These are phyloP conservation scores for Xylariaceae sp. DNA, from an alignment of 2,329 filamentous ascomycete species.

Conservation along the genomic window DNA sequence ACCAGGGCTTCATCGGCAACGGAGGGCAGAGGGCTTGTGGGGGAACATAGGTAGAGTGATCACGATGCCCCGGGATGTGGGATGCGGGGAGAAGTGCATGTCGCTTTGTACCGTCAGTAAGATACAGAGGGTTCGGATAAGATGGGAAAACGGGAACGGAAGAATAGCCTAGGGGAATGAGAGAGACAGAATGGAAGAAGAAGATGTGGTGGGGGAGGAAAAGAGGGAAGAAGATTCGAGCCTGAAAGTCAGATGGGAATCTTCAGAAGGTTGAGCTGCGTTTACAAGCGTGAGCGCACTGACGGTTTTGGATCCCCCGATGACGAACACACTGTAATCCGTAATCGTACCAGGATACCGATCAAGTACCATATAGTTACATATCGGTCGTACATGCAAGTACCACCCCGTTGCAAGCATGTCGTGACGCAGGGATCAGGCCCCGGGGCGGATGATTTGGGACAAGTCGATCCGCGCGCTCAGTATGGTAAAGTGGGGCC, in stretches of 20 bases:
- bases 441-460: background rate
- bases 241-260: background rate
- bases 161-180: background rate
- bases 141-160: background rate
- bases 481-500: background rate
- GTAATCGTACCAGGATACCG: background rate
- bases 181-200: background rate
- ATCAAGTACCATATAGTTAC: background rate
- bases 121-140: background rate
- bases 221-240: background rate
- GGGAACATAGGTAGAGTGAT: slow-evolving; percentile 24
- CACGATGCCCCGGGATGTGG: slow-evolving; percentile 29
- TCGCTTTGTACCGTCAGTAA: slow-evolving; percentile 23
- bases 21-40: slow-evolving; percentile 27
- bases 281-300: background rate
- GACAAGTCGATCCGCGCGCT: background rate
- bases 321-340: slow-evolving; percentile 16
- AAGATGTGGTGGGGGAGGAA: background rate
- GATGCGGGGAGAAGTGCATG: slow-evolving; percentile 33
- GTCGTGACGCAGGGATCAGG: background rate
- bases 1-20: slow-evolving; percentile 12
- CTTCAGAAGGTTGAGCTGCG: background rate
- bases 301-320: slow-evolving; percentile 18
- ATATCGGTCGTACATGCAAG: background rate
- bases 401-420: slow-evolving; percentile 10